Evolutionary conservation across 2,329 filamentous ascomycete genomes (phyloP).

Genomic region (Helotiales sp.): DNA sequence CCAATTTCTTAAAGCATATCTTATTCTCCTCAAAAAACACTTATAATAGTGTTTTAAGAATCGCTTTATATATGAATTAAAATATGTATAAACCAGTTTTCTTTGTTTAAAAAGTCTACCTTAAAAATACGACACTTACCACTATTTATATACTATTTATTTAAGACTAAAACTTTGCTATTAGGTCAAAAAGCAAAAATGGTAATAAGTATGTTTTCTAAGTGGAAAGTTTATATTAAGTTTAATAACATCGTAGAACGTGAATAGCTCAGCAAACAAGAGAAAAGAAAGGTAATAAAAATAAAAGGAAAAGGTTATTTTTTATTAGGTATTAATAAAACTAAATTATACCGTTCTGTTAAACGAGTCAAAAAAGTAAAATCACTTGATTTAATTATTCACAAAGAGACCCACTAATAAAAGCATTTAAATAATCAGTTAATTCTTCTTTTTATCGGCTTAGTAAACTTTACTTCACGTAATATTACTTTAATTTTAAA

Average conservation of each 20-base stretch:
- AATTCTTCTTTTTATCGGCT: no score
- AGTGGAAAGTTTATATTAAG: slow-evolving; percentile 9
- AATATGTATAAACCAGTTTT: slow-evolving; percentile 9
- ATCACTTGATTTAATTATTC: no score
- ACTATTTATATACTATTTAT: slow-evolving; percentile 7
- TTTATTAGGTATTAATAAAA: no score
- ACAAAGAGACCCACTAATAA: no score
- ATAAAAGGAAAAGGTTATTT: no score
- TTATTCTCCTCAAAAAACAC: slow-evolving; percentile 10
- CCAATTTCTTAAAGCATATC: slow-evolving; percentile 11
- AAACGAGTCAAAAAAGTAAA: no score
- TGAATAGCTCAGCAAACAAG: background rate
- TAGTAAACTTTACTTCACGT: no score
- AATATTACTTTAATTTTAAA: no score
- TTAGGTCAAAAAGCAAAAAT: slow-evolving; percentile 8
- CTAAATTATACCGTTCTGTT: no score
- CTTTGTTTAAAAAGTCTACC: slow-evolving; percentile 7
- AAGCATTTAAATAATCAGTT: background rate
- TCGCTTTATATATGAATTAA: slow-evolving; percentile 4
- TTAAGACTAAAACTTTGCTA: slow-evolving; percentile 7
- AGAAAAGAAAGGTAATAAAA: background rate
- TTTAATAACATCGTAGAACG: background rate
- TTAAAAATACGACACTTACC: slow-evolving; percentile 9
- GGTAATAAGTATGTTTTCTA: slow-evolving; percentile 3
- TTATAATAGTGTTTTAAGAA: slow-evolving; percentile 6